A percentile compares a stretch with the other conserved stretches of the same genome.
These are phyloP conservation scores for Gossypium bickii DNA, from an alignment of 345 rosid genomes.

Conservation along the genomic window DNA sequence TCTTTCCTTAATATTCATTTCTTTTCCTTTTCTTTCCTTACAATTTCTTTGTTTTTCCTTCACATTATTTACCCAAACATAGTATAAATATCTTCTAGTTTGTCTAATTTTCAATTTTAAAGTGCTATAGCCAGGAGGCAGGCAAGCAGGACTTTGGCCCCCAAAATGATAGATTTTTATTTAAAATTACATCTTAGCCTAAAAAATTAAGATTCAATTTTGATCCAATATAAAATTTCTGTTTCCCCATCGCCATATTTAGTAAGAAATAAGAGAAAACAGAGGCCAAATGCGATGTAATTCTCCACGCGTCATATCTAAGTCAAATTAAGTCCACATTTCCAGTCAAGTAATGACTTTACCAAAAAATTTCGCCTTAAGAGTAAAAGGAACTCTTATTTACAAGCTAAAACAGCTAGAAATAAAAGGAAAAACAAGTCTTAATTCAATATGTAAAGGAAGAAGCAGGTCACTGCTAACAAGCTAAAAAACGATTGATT, in stretches of 20 bases:
- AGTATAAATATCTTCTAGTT: too few species aligned
- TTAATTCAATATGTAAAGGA: neutral
- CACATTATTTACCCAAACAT: too few species aligned
- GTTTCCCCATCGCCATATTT: neutral
- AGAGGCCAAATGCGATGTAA: neutral
- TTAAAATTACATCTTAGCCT: too few species aligned
- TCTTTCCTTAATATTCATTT: too few species aligned
- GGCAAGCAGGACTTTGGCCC: too few species aligned
- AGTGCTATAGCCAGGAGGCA: too few species aligned
- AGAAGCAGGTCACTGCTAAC: neutral
- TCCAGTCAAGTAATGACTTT: neutral
- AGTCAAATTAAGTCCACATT: neutral
- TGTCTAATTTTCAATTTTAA: too few species aligned
- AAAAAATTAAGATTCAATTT: too few species aligned
- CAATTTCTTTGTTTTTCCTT: too few species aligned
- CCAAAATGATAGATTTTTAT: too few species aligned
- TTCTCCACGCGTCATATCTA: neutral
- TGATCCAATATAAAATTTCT: too few species aligned
- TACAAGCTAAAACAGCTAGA: neutral
- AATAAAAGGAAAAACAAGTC: neutral
- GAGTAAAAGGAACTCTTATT: neutral
- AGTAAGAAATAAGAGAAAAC: neutral
- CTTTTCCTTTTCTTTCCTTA: too few species aligned
- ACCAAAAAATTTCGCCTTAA: neutral
- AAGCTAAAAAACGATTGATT: neutral